Evolutionary conservation across 805 yeast genomes (phyloP).

Genomic region (Cyberlindnera petersonii): DNA sequence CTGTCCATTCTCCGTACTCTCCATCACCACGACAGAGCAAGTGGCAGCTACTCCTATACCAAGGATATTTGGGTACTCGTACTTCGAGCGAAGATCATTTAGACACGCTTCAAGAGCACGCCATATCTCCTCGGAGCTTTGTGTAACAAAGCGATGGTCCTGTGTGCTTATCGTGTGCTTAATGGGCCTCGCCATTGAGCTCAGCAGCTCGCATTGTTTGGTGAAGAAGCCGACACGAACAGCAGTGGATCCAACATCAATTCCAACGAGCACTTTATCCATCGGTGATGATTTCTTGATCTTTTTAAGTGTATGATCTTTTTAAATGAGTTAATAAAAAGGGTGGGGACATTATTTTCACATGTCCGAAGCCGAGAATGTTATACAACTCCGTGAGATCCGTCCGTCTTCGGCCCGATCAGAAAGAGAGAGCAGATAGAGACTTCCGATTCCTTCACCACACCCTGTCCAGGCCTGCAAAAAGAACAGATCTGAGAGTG

Average conservation of each 20-base stretch:
- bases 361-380: background rate
- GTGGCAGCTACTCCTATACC: constrained; percentile 49
- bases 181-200: constrained; percentile 18
- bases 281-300: background rate
- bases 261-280: constrained; percentile 29
- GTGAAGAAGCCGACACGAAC: constrained; percentile 38
- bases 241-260: constrained; percentile 50
- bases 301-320: too few relatives aligned
- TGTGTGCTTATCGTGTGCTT: constrained; percentile 22
- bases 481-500: background rate
- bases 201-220: constrained; percentile 18
- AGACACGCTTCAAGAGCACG: constrained; percentile 29
- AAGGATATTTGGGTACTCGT: background rate
- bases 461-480: too few relatives aligned
- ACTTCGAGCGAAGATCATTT: background rate
- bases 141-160: constrained; percentile 33
- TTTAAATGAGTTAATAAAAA: too few relatives aligned
- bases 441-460: too few relatives aligned
- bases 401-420: background rate
- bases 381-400: constrained; percentile 2
- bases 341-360: too few relatives aligned
- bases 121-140: constrained; percentile 39
- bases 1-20: constrained; percentile 11
- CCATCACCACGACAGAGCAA: constrained; percentile 52
- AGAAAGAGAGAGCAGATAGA: background rate